Percentiles rank a stretch among this genome's conserved stretches.
Evolutionary conservation across 495 filamentous ascomycete genomes (phyloP).

Genomic region (Letharia columbiana): DNA sequence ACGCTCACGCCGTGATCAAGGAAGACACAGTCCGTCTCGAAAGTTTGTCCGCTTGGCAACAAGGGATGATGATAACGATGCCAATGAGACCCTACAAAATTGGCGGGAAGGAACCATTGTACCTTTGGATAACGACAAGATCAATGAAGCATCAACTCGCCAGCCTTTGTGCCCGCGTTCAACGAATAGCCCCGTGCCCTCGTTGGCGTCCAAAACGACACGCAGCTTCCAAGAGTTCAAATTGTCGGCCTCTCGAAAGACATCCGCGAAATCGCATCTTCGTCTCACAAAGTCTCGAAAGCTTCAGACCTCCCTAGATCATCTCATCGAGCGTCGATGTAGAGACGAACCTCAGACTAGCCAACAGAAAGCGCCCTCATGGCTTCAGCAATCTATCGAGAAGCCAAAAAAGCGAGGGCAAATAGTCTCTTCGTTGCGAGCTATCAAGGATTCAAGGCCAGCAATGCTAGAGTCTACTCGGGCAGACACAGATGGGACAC

Average conservation of each 20-base stretch:
- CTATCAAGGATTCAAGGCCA: conserved; percentile 19
- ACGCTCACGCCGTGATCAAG: conserved; percentile 50
- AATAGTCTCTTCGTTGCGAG: conserved; percentile 14
- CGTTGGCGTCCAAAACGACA: neutral
- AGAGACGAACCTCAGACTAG: neutral
- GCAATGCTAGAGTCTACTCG: conserved; percentile 26
- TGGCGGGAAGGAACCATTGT: conserved; percentile 69
- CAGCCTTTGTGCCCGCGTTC: conserved; percentile 29
- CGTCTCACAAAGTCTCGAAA: conserved; percentile 15
- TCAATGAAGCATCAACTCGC: conserved; percentile 17
- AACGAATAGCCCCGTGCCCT: conserved; percentile 26
- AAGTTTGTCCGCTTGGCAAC: conserved; percentile 70
- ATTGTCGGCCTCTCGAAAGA: neutral
- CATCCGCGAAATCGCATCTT: neutral
- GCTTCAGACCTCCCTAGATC: conserved; percentile 8
- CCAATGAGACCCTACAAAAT: conserved; percentile 52
- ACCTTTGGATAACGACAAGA: conserved; percentile 33
- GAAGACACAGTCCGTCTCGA: conserved; percentile 62
- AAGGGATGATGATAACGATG: conserved; percentile 65
- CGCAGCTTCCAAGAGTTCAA: neutral
- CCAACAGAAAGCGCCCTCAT: neutral
- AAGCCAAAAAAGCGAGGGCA: conserved; percentile 12
- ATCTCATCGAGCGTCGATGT: conserved; percentile 2
- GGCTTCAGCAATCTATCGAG: neutral
- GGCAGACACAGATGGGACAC: conserved; percentile 11